Evolutionary conservation across 495 filamentous ascomycete species (phyloP), one percentile per base, ranked within the genome.

Genomic region (Xylaria sp.): DNA sequence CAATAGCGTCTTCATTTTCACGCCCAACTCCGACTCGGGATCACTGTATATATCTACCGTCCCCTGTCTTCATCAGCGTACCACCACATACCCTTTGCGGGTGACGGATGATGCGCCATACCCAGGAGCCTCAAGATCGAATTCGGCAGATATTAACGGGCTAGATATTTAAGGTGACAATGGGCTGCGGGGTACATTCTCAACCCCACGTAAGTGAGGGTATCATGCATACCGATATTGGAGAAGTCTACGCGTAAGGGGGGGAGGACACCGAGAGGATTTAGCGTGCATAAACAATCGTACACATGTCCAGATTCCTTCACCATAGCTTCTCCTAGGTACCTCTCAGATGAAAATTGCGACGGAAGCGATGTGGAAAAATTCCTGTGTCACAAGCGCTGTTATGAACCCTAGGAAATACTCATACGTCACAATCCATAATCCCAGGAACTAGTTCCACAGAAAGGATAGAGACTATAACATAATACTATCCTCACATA

Each of bases 401-500:
- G 31, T 35, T 37, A 59, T 21, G 8, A n/a, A 12, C 11, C 5
- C 55, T 12, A 2, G 8, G 11, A 37, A 37, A n/a, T 59, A n/a
- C 4, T 43, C 59, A 17, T 33, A 26, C 59, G 29, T 14, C 4
- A 62, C 19, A 11, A 17, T 17, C 21, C 12, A 29, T 11, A 1
- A 29, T 9, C 37, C 12, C 37, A 26, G n/a, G 11, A 62, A 12
- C 43, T 46, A 9, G 26, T 33, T 12, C 21, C 12, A 15, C n/a
- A 48, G 7, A 29, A 12, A 24, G 17, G 31, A 12, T 19, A 52
- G 17, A 35, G 11, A 53, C 9, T 46, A 43, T 21, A 33, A 9
- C 11, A 8, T 26, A 40, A 3, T 4, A 21, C 24, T 7, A 9
- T 26, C 9, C n/a, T 58, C 73, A 76, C 71, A 73, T 71, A n/a